A percentile compares a stretch with the other conserved stretches of the same genome.
phyloP scores from a whole-genome alignment of 2,329 filamentous ascomycete species.

The Pleurostoma richardsiae region DNA sequence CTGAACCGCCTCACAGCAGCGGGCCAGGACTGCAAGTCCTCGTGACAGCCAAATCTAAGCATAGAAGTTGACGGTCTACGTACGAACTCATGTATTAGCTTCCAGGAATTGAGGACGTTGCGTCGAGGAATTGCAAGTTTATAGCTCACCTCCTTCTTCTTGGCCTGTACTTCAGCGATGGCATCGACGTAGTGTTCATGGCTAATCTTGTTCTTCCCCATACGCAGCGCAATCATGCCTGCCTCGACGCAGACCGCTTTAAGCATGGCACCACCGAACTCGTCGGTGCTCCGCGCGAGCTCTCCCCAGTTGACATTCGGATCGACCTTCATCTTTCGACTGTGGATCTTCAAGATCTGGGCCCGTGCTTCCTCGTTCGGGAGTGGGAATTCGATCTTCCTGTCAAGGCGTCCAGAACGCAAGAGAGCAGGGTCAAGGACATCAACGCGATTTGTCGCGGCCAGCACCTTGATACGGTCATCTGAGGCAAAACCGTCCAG shows the following conservation, averaged over 20 bases:
- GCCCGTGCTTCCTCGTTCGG: constrained; percentile 97
- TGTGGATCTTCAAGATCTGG: constrained; percentile 96
- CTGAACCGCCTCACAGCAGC: background rate
- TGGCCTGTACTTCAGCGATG: constrained; percentile 88
- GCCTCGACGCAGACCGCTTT: constrained; percentile 99
- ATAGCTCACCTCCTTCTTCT: constrained; percentile 79
- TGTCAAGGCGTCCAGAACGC: constrained; percentile 85
- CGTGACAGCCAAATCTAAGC: constrained; percentile 26
- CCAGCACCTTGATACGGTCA: constrained; percentile 93
- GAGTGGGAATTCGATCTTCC: constrained; percentile 97
- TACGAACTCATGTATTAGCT: background rate
- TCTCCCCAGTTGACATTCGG: constrained; percentile 93
- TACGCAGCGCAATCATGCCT: constrained; percentile 95
- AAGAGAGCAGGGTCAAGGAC: constrained; percentile 89
- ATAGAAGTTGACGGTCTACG: constrained; percentile 53
- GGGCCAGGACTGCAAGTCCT: background rate
- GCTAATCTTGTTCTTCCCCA: constrained; percentile 91
- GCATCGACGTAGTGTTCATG: constrained; percentile 99
- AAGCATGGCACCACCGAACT: constrained; percentile 95
- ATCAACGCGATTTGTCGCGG: constrained; percentile 90
- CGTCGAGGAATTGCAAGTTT: background rate
- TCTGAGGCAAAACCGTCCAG: constrained; percentile 96
- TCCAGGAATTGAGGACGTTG: background rate
- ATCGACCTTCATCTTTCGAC: constrained; percentile 96
- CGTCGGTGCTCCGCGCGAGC: constrained; percentile 91